Conservation (phyloP, 306 rosid species). For the Lathyrus tuberosus region DNA sequence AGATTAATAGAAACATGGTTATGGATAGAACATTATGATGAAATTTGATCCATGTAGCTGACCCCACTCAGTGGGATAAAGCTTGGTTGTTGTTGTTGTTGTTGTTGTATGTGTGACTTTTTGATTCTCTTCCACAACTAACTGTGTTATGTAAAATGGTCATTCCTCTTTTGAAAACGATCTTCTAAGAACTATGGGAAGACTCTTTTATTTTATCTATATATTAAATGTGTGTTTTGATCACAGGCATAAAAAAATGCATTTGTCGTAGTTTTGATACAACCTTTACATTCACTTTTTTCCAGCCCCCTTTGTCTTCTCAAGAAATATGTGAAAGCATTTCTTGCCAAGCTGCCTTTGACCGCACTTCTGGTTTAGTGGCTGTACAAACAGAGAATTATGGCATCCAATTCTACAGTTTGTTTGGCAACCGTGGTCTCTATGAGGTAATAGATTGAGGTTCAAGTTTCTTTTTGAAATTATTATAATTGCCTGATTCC, state of each 20-base stretch:
- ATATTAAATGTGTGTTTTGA: conserved; percentile 6
- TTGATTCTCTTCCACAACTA: conserved; percentile 20
- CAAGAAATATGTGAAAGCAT: conserved; percentile 55
- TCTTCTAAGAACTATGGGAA: conserved; percentile 5
- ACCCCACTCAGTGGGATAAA: too few species aligned
- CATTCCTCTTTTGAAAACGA: conserved; percentile 11
- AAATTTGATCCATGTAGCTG: too few species aligned
- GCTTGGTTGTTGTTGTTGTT: too few species aligned
- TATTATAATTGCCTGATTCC: not conserved
- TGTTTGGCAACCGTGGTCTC: conserved; percentile 78
- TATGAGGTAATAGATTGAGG: conserved; percentile 66
- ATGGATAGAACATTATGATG: too few species aligned
- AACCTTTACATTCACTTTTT: conserved; percentile 9
- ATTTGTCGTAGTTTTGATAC: conserved; percentile 28
- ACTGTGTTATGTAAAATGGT: conserved; percentile 13
- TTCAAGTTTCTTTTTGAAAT: conserved; percentile 29
- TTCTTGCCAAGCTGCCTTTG: conserved; percentile 66
- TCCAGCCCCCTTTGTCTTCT: conserved; percentile 69
- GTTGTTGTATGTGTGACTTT: not conserved
- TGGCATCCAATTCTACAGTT: conserved; percentile 79
- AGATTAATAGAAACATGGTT: too few species aligned
- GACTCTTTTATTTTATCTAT: not conserved
- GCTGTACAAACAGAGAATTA: conserved; percentile 82
- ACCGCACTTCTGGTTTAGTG: conserved; percentile 68
- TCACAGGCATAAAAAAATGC: conserved; percentile 15